phyloP scores from a whole-genome alignment of 2,329 filamentous ascomycete genomes.

The Rhexocercosporidium sp. region DNA sequence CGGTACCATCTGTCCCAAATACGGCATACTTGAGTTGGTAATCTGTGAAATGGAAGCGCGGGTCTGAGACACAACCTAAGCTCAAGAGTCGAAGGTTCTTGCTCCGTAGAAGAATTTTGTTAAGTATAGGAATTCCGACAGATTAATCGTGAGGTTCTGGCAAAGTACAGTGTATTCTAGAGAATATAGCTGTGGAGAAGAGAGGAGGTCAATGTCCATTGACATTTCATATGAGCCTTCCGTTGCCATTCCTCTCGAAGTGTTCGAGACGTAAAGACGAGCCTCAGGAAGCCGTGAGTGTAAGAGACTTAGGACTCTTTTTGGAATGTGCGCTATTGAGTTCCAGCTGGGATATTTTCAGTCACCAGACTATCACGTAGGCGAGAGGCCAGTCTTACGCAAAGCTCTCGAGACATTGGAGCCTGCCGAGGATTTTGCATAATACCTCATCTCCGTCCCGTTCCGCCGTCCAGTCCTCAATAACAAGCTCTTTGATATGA shows the following conservation, averaged over 20 bases:
- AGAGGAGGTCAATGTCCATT: background rate
- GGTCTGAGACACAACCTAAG: background rate
- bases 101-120: background rate
- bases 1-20: background rate
- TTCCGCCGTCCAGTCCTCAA: background rate
- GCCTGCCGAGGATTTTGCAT: background rate
- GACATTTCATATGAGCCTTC: background rate
- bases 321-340: background rate
- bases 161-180: background rate
- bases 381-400: background rate
- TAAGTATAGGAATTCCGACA: background rate
- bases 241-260: background rate
- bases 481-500: background rate
- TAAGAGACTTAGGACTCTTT: background rate
- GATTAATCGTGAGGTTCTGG: background rate
- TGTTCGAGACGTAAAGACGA: background rate
- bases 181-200: background rate
- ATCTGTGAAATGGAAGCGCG: background rate
- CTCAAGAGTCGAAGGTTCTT: background rate
- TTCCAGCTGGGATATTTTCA: background rate
- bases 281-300: background rate
- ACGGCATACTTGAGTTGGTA: background rate
- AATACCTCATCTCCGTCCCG: background rate
- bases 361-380: background rate
- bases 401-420: background rate